phyloP scores from a whole-genome alignment of 23 red algal genomes.

The Gracilaria gracilis region DNA sequence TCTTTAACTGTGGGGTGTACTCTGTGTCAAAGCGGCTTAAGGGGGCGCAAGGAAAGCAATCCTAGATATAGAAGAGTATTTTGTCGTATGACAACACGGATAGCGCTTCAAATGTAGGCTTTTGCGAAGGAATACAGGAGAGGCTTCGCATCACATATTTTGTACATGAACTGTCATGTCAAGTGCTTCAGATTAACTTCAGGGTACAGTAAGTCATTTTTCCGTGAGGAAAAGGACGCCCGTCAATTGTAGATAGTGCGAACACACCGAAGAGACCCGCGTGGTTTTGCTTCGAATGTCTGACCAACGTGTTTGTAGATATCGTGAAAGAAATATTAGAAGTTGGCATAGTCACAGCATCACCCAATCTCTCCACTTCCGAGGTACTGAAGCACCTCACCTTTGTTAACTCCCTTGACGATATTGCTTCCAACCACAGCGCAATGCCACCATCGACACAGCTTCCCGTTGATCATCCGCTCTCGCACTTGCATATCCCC shows the following conservation, averaged over 20 bases:
- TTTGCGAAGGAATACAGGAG: background rate
- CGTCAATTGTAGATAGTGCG: background rate
- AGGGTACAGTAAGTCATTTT: slow-evolving; percentile 10
- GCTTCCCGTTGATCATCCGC: background rate
- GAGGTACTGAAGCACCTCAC: background rate
- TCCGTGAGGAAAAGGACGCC: background rate
- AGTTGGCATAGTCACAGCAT: background rate
- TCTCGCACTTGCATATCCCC: slow-evolving; percentile 32
- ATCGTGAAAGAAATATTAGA: too few species aligned
- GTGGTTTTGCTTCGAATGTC: too few species aligned
- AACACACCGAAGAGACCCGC: too few species aligned
- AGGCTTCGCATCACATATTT: background rate
- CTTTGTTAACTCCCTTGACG: background rate
- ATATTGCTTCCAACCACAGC: slow-evolving; percentile 1
- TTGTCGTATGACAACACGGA: background rate
- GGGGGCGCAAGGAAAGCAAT: slow-evolving; percentile 73
- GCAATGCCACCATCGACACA: slow-evolving; percentile 35
- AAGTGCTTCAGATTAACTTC: slow-evolving; percentile 14
- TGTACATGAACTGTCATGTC: slow-evolving; percentile 26
- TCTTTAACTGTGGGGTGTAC: slow-evolving; percentile 77
- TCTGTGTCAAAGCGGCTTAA: slow-evolving; percentile 68
- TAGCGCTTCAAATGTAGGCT: background rate
- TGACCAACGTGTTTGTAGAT: too few species aligned
- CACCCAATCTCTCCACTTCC: slow-evolving; percentile 3
- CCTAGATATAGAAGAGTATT: slow-evolving; percentile 25